Evolutionary conservation across 768 basidiomycete species (phyloP).

Genomic region (Lactarius akahatsu): DNA sequence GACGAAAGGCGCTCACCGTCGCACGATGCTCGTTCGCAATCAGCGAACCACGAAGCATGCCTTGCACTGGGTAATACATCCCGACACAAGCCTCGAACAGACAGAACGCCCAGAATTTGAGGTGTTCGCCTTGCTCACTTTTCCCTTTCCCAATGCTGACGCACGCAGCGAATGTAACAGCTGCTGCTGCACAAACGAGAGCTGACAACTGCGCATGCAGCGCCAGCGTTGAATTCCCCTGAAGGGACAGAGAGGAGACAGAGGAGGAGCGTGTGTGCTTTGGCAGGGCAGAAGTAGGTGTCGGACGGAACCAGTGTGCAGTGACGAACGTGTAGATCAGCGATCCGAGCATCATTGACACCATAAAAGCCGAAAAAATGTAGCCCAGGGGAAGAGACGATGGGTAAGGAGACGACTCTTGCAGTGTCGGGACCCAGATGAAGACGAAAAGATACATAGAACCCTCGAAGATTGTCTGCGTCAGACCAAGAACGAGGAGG

Average conservation of each 20-base stretch:
- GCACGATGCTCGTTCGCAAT: constrained; percentile 73
- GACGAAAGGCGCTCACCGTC: constrained; percentile 48
- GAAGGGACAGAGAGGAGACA: constrained; percentile 8
- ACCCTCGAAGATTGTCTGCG: constrained; percentile 81
- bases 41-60: constrained; percentile 64
- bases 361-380: constrained; percentile 80
- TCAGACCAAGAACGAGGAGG: constrained; percentile 63
- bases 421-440: constrained; percentile 75
- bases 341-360: constrained; percentile 80
- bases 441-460: constrained; percentile 87
- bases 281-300: constrained; percentile 24
- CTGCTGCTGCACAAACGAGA: constrained; percentile 58
- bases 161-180: constrained; percentile 53
- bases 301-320: constrained; percentile 32
- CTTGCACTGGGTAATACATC: constrained; percentile 78
- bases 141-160: constrained; percentile 37
- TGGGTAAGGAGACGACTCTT: constrained; percentile 51
- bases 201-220: constrained; percentile 69
- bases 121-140: constrained; percentile 40
- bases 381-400: constrained; percentile 64
- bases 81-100: constrained; percentile 75
- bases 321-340: constrained; percentile 58
- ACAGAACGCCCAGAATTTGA: constrained; percentile 73
- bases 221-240: constrained; percentile 45
- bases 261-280: constrained; percentile 22